Base-by-base conservation (phyloP, 176 grass and related monocot species). In the Cenchrus purpureus region DNA sequence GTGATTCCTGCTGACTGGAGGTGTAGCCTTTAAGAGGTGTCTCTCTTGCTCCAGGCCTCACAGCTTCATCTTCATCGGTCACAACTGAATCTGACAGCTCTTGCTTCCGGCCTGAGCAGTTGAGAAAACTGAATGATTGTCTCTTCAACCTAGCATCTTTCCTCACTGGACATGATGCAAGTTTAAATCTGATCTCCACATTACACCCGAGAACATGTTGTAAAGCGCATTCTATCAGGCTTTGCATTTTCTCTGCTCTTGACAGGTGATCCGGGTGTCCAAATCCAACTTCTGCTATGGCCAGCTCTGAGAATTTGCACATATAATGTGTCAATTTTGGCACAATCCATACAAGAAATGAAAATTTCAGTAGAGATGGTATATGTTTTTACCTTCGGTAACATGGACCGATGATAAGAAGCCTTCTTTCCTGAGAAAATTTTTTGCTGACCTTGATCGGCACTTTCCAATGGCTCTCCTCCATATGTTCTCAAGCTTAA, bases 401-500 rank as follows among this genome's bases (percentile, higher is more conserved):
- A 94, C 90, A 70, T 96, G 92, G 59, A 99, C 88, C 19, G 97
- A 90, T 59, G 86, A 91, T 66, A 99, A 51, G 60, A 87, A 92
- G 25, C 93, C 97, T 84, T 96, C 91, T 91, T 99, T 94, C 75
- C 85, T 92, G 14, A 99, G 86, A 46, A 99, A 99, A 80, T 65
- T 96, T 91, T 71, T 96, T 17, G 92, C 91, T 17, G 97, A 96
- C 73, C 89, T 96, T 71, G 90, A 92, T 75, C 94, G 93, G 62
- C 91, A 99, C 74, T 95, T 92, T 45, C 80, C 78, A 20, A 89
- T 88, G 43, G 94, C 91, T 94, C 86, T 85, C 75, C 19, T 89
- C 97, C 97, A 99, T 57, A 99, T 99, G 80, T 92, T 96, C 67
- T 92, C 93, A 65, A 99, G 83, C 70, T 99, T 96, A 34, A 96